These are phyloP conservation scores for Tubosaeta sp. DNA, from an alignment of 768 basidiomycete genomes.

Conservation along the genomic window DNA sequence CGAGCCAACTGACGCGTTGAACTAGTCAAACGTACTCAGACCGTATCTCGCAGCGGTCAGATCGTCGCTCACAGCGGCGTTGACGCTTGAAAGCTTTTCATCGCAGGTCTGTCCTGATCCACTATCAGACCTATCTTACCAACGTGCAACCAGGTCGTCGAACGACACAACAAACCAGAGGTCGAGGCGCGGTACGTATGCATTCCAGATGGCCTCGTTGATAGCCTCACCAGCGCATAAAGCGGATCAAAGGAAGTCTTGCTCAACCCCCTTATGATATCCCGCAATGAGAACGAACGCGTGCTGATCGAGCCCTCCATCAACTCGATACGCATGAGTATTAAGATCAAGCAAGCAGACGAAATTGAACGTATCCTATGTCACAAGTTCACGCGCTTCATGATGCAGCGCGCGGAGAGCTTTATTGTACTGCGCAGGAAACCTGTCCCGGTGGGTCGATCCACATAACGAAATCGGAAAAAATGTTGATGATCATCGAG, in stretches of 20 bases:
- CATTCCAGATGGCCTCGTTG: not conserved
- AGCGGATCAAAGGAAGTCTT: constrained; percentile 93
- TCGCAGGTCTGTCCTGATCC: constrained; percentile 51
- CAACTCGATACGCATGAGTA: constrained; percentile 95
- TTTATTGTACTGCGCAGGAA: constrained; percentile 95
- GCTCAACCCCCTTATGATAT: constrained; percentile 89
- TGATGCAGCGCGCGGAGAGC: constrained; percentile 98
- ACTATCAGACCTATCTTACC: constrained; percentile 11
- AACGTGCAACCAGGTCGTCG: constrained; percentile 64
- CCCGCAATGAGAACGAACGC: constrained; percentile 94
- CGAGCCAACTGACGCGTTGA: constrained; percentile 8
- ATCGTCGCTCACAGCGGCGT: constrained; percentile 93
- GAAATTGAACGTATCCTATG: constrained; percentile 97
- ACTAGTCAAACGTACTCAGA: constrained; percentile 88
- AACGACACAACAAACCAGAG: constrained; percentile 96
- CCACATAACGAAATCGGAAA: constrained; percentile 11
- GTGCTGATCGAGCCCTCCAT: constrained; percentile 96
- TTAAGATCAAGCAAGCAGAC: constrained; percentile 99
- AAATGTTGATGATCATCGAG: constrained; percentile 37
- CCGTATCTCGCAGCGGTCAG: constrained; percentile 96
- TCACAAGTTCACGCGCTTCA: constrained; percentile 97
- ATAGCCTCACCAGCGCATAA: constrained; percentile 9
- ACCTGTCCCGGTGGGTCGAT: constrained; percentile 69
- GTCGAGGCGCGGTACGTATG: constrained; percentile 74
- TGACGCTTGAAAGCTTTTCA: constrained; percentile 96